Conservation (phyloP, 2,329 filamentous ascomycete species). For the Pestalotiopsis sp. region DNA sequence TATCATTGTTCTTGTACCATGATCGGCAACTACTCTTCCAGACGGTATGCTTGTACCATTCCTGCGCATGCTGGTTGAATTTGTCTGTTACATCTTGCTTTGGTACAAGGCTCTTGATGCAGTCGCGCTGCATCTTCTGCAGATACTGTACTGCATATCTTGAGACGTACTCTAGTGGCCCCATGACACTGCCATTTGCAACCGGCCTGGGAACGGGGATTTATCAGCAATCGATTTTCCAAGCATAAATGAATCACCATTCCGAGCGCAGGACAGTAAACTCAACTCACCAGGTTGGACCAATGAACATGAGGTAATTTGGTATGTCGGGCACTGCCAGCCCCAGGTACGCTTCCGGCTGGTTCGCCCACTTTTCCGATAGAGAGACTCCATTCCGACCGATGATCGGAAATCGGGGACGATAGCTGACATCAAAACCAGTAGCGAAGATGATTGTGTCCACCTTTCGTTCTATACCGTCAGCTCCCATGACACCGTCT, state of each 20-base stretch:
- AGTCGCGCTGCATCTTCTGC: not conserved
- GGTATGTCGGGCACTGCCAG: not conserved
- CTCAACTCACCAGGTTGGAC: not conserved
- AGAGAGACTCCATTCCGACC: not conserved
- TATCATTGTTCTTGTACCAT: conserved; percentile 1
- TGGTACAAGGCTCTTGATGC: not conserved
- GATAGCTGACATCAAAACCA: not conserved
- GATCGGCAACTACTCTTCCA: not conserved
- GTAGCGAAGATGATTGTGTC: not conserved
- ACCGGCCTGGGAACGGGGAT: not conserved
- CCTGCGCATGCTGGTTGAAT: not conserved
- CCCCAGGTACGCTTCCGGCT: not conserved
- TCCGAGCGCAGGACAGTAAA: not conserved
- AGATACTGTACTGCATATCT: not conserved
- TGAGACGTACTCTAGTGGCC: not conserved
- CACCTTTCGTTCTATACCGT: not conserved
- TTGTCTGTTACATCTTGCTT: not conserved
- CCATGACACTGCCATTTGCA: not conserved
- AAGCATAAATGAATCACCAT: no score
- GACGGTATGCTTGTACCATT: not conserved
- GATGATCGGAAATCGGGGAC: conserved; percentile 1
- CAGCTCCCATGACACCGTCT: not conserved
- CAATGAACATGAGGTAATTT: conserved; percentile 4
- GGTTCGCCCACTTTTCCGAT: not conserved
- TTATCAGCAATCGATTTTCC: not conserved